Base-by-base conservation (phyloP, 129 eudicot genomes). In the Chrysanthemum makinoi region DNA sequence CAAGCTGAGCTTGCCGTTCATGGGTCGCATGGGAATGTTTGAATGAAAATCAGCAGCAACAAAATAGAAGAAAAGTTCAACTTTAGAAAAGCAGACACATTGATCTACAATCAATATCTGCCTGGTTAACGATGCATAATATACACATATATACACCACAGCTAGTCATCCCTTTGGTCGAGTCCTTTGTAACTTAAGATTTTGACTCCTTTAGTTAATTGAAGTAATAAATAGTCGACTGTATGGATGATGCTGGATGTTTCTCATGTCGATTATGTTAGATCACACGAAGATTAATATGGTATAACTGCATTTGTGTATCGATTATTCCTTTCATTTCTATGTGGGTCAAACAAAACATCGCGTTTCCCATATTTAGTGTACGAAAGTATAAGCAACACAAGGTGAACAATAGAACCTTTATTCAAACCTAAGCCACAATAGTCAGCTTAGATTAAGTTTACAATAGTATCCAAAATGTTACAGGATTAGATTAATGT, bases 1-100 rank as follows among this genome's bases (percentile, higher is more conserved):
- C 96, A 91, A 72, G 91, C 86, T 1, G 97, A 91, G 65, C 81
- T 82, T 48, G 78, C 88, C 30, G 65, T 22, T 80, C 90, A 91
- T 30, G 66, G 55, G 20, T 16, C 76, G 1, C 86, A 83, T 4
- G 89, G 81, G 59, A 76, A 74, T 59, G 82, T 86, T 44, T 91
- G 79, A 80, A 3, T n/a, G 59, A 53, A 43, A 52, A 54, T 30
- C 64, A 22, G 6, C 47, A 44, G 1, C 35, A 57, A 22, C 66
- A 66, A 66, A 57, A 14, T 16, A 19, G 51, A 1, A 55, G 47
- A 26, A 57, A 52, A 44, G 53, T 15, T 49, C 60, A 70, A 43
- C 8, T 63, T 63, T 55, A 62, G 61, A 63, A 70, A 77, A 62
- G 17, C 56, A 16, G 48, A 53, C 48, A 61, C 69, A 20, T 60